Base-by-base conservation (phyloP, 23 red algal genomes). In the Agarophyton chilense region DNA sequence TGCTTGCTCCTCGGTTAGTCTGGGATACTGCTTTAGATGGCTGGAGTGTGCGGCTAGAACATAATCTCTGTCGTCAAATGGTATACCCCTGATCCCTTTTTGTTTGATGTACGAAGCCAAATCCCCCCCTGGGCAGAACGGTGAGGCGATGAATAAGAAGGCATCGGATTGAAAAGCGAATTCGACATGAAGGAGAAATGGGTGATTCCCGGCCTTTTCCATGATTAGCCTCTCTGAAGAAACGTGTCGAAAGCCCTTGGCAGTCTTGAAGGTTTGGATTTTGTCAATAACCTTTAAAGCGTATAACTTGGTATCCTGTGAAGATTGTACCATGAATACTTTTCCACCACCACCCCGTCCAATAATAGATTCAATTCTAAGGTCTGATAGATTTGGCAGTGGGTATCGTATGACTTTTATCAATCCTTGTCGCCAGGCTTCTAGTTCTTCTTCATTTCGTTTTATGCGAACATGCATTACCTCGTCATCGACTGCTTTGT, bases 151-250 rank as follows among this genome's bases (percentile, higher is more conserved):
- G 87, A 92, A 98, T 18, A 98, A 78, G 36, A 81, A 81, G 5
- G 51, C 83, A 34, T 93, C 78, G n/a, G 87, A 94, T 78, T 98
- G 96, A 41, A 98, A 98, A 6, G 96, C 96, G 72, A 93, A 98
- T 42, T 86, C 65, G n/a, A 98, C 46, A 14, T 65, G 76, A 36
- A 98, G 58, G 25, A 98, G 91, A 91, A 94, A 98, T 10, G 96
- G 96, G 52, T 98, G 96, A 14, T 28, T 31, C 33, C 60, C 58
- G 32, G 65, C 21, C 11, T 84, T 50, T 40, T 95, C 86, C 88
- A 98, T 83, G 11, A 92, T 77, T 24, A 78, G 42, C 51, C 96
- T 92, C 76, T 98, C 96, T 29, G 86, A 82, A 60, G 89, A 72
- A 5, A 94, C 85, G 39, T 95, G 88, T 18, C 60, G 39, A 87